Evolutionary conservation across 148 eudicot genomes (phyloP).

Genomic region (Camellia granthamiana): DNA sequence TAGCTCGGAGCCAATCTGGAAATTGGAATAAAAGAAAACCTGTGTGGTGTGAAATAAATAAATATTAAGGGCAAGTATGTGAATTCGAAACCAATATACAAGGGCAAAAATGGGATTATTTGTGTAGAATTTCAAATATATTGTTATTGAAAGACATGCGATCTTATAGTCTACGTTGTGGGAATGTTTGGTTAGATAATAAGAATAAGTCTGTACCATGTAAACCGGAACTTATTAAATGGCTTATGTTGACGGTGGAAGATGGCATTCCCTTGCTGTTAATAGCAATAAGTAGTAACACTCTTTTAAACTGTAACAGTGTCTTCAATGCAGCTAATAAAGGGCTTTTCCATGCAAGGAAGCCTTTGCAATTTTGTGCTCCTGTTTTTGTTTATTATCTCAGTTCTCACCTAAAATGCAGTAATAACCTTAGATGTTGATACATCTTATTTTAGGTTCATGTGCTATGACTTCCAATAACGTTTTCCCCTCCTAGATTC

Average conservation of each 20-base stretch:
- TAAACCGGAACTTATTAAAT: not conserved
- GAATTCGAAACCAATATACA: not conserved
- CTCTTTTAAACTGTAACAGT: not conserved
- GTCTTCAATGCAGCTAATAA: not conserved
- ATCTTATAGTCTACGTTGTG: not conserved
- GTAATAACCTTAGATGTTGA: not conserved
- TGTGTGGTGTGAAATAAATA: not conserved
- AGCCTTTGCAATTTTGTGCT: not conserved
- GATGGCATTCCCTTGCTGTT: not conserved
- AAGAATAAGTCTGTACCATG: not conserved
- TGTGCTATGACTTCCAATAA: not conserved
- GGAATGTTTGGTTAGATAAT: not conserved
- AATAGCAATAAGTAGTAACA: constrained; percentile 6
- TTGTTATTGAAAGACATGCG: not conserved
- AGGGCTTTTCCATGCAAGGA: not conserved
- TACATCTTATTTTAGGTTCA: not conserved
- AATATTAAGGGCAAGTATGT: not conserved
- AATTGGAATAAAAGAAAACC: not conserved
- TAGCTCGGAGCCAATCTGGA: not conserved
- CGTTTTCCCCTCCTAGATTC: not conserved
- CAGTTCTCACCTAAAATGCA: not conserved
- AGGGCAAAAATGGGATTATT: not conserved
- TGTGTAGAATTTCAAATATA: not conserved
- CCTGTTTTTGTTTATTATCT: constrained; percentile 2
- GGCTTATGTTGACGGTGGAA: not conserved